Evolutionary conservation across 2,329 filamentous ascomycete species (phyloP), one percentile per base, ranked within the genome.

Genomic region (Shiraia sp.): DNA sequence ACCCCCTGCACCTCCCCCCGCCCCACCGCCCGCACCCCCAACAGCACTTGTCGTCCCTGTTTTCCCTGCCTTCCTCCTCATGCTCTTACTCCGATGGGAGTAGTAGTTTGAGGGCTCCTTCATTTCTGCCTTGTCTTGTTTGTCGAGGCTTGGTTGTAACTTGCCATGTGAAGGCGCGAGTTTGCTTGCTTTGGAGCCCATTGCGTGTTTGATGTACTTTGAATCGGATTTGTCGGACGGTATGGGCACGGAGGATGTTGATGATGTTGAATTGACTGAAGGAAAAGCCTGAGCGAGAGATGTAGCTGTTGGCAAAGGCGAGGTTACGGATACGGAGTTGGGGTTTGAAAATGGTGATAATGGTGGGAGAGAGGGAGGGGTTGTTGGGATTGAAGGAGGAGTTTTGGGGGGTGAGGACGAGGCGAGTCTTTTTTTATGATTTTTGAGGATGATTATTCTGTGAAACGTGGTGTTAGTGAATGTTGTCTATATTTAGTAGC

Each of bases 81-180:
- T 63, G 17, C 57, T 63, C 52, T 66, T 66, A 25, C 61, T 65
- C 2, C 64, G 54, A 25, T 58, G 54, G 26, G 56, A 45, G 46
- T 67, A 67, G 48, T 67, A 67, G 26, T 66, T 66, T 10, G 42
- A 33, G 2, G 64, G 64, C 28, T 67, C 64, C 44, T 63, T 60
- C 63, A 67, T 64, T 34, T 67, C 53, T n/a, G 45, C 63, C 27
- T 65, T 67, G 33, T 67, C 64, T 12, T 51, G 45, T 28, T 55
- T 57, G 4, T 56, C 39, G 15, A 39, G 35, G 4, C 50, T 48
- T 10, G 56, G 53, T 22, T 59, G 54, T 9, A 59, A 41, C 34
- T 59, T 57, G 30, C 30, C 30, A 16, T 42, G 40, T n/a, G 50
- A 51, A 6, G 56, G 53, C 39, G 47, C 27, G 32, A 59, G 36